These are phyloP conservation scores for Trichosporon inkin DNA, from an alignment of 1,284 basidiomycete species.

Conservation along the genomic window DNA sequence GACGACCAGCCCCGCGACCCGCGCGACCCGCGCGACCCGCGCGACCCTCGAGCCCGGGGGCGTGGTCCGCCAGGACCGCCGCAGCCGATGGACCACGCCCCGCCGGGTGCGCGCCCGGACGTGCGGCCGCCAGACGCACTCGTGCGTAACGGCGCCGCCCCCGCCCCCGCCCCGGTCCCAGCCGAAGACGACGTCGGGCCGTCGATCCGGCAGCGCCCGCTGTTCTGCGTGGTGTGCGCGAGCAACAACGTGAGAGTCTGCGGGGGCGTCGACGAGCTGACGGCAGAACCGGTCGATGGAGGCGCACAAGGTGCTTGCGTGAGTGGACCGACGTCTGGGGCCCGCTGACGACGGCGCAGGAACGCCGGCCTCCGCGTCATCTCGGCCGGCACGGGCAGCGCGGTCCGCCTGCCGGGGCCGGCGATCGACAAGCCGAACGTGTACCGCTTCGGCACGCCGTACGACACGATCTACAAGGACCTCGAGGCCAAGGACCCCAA, in stretches of 20 bases:
- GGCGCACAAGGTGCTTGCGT: conserved; percentile 87
- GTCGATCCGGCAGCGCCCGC: conserved; percentile 54
- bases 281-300: conserved; percentile 97
- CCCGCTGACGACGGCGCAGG: conserved; percentile 23
- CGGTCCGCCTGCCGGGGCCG: conserved; percentile 91
- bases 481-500: conserved; percentile 78
- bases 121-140: background rate
- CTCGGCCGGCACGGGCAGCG: conserved; percentile 93
- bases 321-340: conserved; percentile 47
- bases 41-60: conserved; percentile 6
- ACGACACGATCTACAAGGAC: conserved; percentile 92
- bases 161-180: conserved; percentile 9
- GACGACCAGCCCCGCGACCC: background rate
- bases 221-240: conserved; percentile 97
- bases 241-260: conserved; percentile 83
- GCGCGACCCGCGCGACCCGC: background rate
- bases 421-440: conserved; percentile 98
- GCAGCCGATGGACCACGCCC: background rate
- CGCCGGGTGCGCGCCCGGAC: background rate
- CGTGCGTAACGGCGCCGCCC: background rate
- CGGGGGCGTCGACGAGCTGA: conserved; percentile 19
- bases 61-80: background rate
- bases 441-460: conserved; percentile 96
- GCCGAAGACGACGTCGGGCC: conserved; percentile 17
- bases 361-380: conserved; percentile 87